Conservation (phyloP, 176 grass and related monocot genomes). For the Thinopyrum elongatum region DNA sequence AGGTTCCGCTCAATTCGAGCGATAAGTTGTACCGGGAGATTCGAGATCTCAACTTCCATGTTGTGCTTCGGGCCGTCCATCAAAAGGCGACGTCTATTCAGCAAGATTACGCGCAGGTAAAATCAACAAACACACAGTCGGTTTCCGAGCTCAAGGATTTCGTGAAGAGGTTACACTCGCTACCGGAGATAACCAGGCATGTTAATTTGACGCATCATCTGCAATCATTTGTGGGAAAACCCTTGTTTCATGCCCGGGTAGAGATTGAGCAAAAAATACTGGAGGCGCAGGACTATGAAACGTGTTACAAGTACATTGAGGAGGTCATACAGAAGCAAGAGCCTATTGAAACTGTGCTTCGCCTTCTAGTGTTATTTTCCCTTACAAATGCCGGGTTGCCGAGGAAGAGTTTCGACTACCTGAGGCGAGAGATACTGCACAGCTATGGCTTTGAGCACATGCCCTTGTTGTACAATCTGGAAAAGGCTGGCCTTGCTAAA, state of each 20-base stretch:
- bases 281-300: conserved; percentile 78
- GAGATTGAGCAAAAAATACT: conserved; percentile 88
- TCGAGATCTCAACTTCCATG: conserved; percentile 89
- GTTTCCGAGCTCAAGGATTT: conserved; percentile 97
- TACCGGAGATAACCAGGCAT: conserved; percentile 93
- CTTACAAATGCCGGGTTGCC: conserved; percentile 91
- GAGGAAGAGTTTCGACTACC: conserved; percentile 82
- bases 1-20: conserved; percentile 78
- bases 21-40: conserved; percentile 98
- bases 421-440: conserved; percentile 92
- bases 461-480: conserved; percentile 84
- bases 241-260: conserved; percentile 78
- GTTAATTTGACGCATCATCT: conserved; percentile 88
- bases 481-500: conserved; percentile 83
- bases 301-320: conserved; percentile 95
- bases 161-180: conserved; percentile 84
- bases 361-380: conserved; percentile 84
- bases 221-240: conserved; percentile 85
- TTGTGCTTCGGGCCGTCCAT: conserved; percentile 73
- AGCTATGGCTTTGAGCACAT: conserved; percentile 98
- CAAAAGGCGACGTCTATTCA: conserved; percentile 96
- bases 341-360: conserved; percentile 75
- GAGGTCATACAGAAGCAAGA: conserved; percentile 99
- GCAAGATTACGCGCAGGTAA: conserved; percentile 85
- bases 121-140: conserved; percentile 54